Evolutionary conservation across 2,329 filamentous ascomycete genomes (phyloP).

Genomic region (Penicillium corylophilum): DNA sequence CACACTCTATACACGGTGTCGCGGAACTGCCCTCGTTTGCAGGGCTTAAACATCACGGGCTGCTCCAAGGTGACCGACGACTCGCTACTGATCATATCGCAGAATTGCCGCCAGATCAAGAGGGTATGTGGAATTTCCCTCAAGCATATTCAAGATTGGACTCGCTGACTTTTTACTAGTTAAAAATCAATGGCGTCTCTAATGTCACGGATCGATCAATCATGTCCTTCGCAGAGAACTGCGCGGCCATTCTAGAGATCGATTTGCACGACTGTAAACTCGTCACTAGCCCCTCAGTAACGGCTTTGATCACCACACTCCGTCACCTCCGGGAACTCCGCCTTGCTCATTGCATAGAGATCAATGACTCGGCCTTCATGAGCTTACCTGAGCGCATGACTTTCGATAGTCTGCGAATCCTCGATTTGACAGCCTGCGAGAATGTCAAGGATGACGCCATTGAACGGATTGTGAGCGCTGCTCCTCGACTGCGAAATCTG

Average conservation of each 20-base stretch:
- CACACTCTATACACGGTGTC: conserved; percentile 75
- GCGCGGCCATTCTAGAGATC: conserved; percentile 91
- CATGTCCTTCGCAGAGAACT: conserved; percentile 80
- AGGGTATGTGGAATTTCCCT: conserved; percentile 56
- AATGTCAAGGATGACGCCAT: conserved; percentile 84
- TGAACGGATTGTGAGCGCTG: conserved; percentile 79
- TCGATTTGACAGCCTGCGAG: conserved; percentile 87
- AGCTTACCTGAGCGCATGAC: conserved; percentile 65
- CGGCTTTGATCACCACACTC: conserved; percentile 73
- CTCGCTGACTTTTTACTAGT: conserved; percentile 46
- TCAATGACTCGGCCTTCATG: conserved; percentile 87
- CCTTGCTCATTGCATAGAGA: conserved; percentile 77
- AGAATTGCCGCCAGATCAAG: conserved; percentile 83
- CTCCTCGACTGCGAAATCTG: conserved; percentile 85
- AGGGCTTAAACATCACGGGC: conserved; percentile 88
- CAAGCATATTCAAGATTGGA: background rate
- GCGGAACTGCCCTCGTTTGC: conserved; percentile 76
- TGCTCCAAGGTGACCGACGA: conserved; percentile 84
- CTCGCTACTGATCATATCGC: conserved; percentile 75
- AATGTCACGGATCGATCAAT: conserved; percentile 81
- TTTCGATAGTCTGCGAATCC: conserved; percentile 86
- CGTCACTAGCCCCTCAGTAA: conserved; percentile 81
- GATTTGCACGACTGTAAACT: conserved; percentile 83
- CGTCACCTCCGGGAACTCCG: conserved; percentile 86
- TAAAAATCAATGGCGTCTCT: conserved; percentile 92